Evolutionary conservation across 1,284 basidiomycete species (phyloP).

Genomic region (Leccinum cinnamomeum): DNA sequence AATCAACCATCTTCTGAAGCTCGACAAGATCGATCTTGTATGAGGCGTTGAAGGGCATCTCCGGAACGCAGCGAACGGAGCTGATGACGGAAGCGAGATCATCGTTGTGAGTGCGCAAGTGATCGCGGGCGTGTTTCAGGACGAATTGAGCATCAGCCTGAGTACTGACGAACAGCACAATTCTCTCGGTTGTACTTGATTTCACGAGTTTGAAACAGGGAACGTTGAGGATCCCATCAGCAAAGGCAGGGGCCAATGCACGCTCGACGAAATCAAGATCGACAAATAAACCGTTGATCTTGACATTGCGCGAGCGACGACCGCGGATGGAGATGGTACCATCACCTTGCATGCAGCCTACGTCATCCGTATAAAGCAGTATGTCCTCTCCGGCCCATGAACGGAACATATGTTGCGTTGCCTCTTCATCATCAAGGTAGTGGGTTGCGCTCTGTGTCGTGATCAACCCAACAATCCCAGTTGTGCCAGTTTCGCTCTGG

Average conservation of each 20-base stretch:
- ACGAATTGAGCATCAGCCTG: conserved; percentile 22
- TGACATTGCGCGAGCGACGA: conserved; percentile 32
- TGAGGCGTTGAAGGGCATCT: conserved; percentile 34
- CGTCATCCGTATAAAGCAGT: conserved; percentile 31
- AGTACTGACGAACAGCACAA: conserved; percentile 26
- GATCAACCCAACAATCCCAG: conserved; percentile 29
- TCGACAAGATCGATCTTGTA: conserved; percentile 31
- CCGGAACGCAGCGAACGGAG: conserved; percentile 24
- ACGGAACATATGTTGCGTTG: conserved; percentile 31
- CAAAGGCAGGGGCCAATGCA: conserved; percentile 26
- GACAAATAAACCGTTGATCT: conserved; percentile 31
- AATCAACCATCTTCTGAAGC: conserved; percentile 28
- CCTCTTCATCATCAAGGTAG: conserved; percentile 29
- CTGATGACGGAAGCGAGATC: conserved; percentile 24
- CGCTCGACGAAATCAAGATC: conserved; percentile 32
- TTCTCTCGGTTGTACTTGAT: conserved; percentile 22
- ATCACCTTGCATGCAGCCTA: conserved; percentile 31
- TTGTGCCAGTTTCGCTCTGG: conserved; percentile 16
- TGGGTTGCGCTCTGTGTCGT: conserved; percentile 28
- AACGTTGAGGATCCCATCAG: conserved; percentile 13
- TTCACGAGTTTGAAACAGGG: conserved; percentile 30
- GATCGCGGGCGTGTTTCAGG: conserved; percentile 27
- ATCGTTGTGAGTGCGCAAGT: conserved; percentile 17
- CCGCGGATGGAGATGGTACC: conserved; percentile 31
- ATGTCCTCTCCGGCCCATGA: conserved; percentile 25